Conservation (phyloP, 176 grass and related monocot genomes). For the Thalia dealbata region DNA sequence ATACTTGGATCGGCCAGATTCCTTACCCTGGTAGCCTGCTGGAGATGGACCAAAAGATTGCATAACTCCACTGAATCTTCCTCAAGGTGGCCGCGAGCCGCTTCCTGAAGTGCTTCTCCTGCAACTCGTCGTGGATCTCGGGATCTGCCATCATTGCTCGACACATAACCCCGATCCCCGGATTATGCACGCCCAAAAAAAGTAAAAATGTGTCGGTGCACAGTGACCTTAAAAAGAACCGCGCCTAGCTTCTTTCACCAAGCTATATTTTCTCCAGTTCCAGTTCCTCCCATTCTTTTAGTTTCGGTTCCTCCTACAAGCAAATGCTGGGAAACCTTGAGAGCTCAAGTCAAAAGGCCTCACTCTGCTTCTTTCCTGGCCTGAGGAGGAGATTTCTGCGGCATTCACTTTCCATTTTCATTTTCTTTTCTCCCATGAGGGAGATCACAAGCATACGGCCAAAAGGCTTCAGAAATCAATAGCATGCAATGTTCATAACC, state of each 20-base stretch:
- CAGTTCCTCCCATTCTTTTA: too few species aligned
- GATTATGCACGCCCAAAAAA: neutral
- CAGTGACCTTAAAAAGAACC: neutral
- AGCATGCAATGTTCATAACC: neutral
- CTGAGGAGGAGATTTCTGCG: too few species aligned
- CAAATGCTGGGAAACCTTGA: neutral
- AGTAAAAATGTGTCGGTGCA: neutral
- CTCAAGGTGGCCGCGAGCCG: constrained; percentile 57
- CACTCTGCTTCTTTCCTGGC: too few species aligned
- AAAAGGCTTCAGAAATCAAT: neutral
- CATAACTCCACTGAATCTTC: constrained; percentile 76
- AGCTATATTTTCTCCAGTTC: too few species aligned
- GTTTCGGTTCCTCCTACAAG: neutral
- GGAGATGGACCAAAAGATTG: constrained; percentile 79
- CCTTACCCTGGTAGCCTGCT: constrained; percentile 44
- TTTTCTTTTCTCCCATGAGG: too few species aligned
- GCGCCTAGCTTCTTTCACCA: too few species aligned
- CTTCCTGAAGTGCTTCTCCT: constrained; percentile 28
- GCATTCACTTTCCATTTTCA: too few species aligned
- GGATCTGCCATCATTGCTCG: constrained; percentile 19
- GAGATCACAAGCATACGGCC: too few species aligned
- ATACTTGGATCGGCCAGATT: neutral
- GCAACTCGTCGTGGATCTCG: constrained; percentile 19
- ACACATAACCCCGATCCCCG: neutral
- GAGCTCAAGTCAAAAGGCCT: too few species aligned